A percentile compares a stretch with the other conserved stretches of the same genome.
Evolutionary conservation across 306 rosid genomes (phyloP).

Genomic region (Citrullus colocynthis): DNA sequence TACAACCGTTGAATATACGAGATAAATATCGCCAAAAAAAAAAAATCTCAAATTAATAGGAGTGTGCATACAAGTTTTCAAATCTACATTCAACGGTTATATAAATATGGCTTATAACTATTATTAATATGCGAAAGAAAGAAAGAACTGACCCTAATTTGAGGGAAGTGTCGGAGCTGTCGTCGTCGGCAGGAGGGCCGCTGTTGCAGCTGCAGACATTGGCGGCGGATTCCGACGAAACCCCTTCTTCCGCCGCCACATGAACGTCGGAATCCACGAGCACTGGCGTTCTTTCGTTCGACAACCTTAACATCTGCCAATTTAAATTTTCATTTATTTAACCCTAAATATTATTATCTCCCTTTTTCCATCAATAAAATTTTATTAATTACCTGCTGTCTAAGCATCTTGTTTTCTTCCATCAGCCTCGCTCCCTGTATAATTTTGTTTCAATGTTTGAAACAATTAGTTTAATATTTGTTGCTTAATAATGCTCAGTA

Average conservation of each 20-base stretch:
- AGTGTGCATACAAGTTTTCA: too few species aligned
- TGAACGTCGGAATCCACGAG: constrained; percentile 2
- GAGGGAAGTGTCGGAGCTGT: constrained; percentile 23
- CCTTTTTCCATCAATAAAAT: too few species aligned
- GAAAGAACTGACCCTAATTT: constrained; percentile 15
- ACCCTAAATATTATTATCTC: not conserved
- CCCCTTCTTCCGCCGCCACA: constrained; percentile 11
- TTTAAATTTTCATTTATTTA: not conserved
- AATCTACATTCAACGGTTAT: too few species aligned
- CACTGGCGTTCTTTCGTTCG: not conserved
- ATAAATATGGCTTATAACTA: not conserved
- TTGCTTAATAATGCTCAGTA: too few species aligned
- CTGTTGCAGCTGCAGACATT: constrained; percentile 15
- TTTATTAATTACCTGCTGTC: constrained; percentile 13
- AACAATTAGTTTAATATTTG: too few species aligned
- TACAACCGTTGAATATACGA: too few species aligned
- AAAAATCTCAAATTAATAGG: too few species aligned
- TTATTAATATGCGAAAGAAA: not conserved
- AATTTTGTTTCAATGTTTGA: not conserved
- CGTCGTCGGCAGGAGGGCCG: constrained; percentile 17
- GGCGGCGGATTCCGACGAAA: constrained; percentile 25
- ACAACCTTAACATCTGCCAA: constrained; percentile 19
- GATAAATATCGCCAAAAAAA: too few species aligned
- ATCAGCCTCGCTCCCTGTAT: constrained; percentile 18
- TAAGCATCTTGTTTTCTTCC: constrained; percentile 19